A percentile compares a stretch with the other conserved stretches of the same genome.
Evolutionary conservation across 768 basidiomycete genomes (phyloP).

Genomic region (Lactarius vividus): DNA sequence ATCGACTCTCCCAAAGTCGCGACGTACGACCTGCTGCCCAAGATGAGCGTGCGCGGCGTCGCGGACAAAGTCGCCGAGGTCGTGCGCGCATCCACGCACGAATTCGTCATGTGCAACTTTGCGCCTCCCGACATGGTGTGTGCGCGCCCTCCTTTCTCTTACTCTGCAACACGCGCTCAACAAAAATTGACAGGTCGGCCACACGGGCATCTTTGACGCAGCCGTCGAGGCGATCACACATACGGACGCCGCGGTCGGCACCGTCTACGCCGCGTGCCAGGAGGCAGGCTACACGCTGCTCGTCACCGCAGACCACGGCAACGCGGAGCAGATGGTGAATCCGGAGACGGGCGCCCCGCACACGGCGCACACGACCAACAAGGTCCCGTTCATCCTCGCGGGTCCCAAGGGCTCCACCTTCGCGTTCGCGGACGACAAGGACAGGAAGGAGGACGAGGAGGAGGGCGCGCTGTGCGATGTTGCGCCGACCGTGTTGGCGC

Average conservation of each 20-base stretch:
- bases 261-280: slow-evolving; percentile 81
- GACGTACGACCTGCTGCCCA: slow-evolving; percentile 88
- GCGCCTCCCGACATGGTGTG: slow-evolving; percentile 93
- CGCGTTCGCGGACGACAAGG: slow-evolving; percentile 49
- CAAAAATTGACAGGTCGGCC: slow-evolving; percentile 61
- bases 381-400: slow-evolving; percentile 88
- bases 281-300: slow-evolving; percentile 83
- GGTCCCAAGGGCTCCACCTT: slow-evolving; percentile 47
- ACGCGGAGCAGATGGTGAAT: slow-evolving; percentile 93
- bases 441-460: slow-evolving; percentile 54
- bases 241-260: slow-evolving; percentile 89
- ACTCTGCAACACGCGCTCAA: too few relatives aligned
- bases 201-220: slow-evolving; percentile 89
- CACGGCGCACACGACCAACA: slow-evolving; percentile 89
- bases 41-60: slow-evolving; percentile 86
- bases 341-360: slow-evolving; percentile 80
- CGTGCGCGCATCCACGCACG: slow-evolving; percentile 62
- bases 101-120: slow-evolving; percentile 98
- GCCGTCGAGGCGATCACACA: slow-evolving; percentile 83
- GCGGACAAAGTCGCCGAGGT: slow-evolving; percentile 92
- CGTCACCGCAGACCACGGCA: slow-evolving; percentile 93
- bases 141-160: too few relatives aligned
- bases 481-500: slow-evolving; percentile 80
- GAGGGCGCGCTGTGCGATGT: slow-evolving; percentile 84
- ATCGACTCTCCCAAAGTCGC: slow-evolving; percentile 91